These are phyloP conservation scores for Ceriops decandra DNA, from an alignment of 345 rosid genomes.

Conservation along the genomic window DNA sequence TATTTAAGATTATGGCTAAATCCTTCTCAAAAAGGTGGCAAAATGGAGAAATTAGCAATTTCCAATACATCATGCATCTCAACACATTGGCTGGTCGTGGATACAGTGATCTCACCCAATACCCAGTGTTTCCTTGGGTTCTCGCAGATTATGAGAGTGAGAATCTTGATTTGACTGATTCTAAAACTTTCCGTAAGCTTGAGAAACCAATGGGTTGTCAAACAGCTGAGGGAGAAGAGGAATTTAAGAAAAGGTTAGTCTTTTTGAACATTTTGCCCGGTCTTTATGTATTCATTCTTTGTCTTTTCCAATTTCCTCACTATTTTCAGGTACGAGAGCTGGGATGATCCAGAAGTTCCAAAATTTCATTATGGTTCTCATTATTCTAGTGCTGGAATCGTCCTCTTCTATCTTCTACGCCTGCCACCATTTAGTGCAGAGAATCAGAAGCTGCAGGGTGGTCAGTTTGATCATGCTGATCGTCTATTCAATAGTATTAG, in stretches of 20 bases:
- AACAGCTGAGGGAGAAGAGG: conserved; percentile 92
- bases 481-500: conserved; percentile 85
- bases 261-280: background rate
- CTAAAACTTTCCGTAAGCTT: conserved; percentile 83
- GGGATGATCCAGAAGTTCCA: conserved; percentile 99
- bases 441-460: conserved; percentile 99
- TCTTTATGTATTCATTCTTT: background rate
- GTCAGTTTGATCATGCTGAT: conserved; percentile 99
- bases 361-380: conserved; percentile 99
- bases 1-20: conserved; percentile 86
- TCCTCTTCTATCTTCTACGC: conserved; percentile 96
- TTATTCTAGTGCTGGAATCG: conserved; percentile 99
- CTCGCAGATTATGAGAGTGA: conserved; percentile 94
- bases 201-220: conserved; percentile 99
- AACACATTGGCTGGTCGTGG: conserved; percentile 99
- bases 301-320: conserved; percentile 9
- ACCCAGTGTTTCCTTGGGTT: conserved; percentile 99
- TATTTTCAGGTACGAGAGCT: conserved; percentile 78
- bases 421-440: conserved; percentile 95
- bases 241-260: conserved; percentile 89
- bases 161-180: conserved; percentile 74
- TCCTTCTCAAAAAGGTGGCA: conserved; percentile 99
- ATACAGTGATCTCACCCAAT: conserved; percentile 98
- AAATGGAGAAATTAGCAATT: conserved; percentile 98
- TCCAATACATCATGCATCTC: conserved; percentile 99